Base-by-base conservation (phyloP, 2,329 filamentous ascomycete species). In the Basipetospora chlamydospora region DNA sequence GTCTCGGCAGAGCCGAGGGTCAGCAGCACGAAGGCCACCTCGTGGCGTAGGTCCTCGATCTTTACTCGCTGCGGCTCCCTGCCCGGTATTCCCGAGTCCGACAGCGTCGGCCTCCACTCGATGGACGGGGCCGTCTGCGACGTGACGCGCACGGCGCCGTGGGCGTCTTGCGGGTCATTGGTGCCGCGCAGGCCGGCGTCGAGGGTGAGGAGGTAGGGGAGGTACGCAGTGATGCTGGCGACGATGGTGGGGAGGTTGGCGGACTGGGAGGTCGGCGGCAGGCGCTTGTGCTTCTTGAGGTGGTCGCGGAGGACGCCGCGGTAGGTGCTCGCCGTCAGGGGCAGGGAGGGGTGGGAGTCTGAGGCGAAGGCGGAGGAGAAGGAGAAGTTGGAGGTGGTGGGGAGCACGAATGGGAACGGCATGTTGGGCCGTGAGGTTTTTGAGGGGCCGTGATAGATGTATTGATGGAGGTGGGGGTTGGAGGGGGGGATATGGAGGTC, bases 351-450 rank as follows among this genome's bases (percentile, higher is more conserved):
- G 57, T 96, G 88, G 3, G 84, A 85, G 44, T 77, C 73, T 49
- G 81, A 88, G 47, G 62, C 70, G 57, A 93, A 79, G 56, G 67
- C 80, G 26, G 78, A 67, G 16, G 82, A 80, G 53, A 94, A 88
- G 36, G 82, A 78, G 51, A 93, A 79, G 37, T 80, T 73, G 23
- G 86, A 93, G 5, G 88, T 95, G 1, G 88, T 96, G 2, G 90
- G 87, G 22, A 96, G 73, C 9, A 73, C 62, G 51, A 94, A 95
- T 10, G 82, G 80, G 53, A 83, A 96, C 22, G 88, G 87, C 90
- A 96, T 96, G 28, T 49, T 60, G 46, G 21, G 25, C 18, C 13
- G 26, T 12, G n/a, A n/a, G 18, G 8, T 18, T 20, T n/a, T n/a
- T n/a, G n/a, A n/a, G n/a, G n/a, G n/a, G n/a, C n/a, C n/a, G n/a